These are phyloP conservation scores for Salix koriyanagi DNA, from an alignment of 345 rosid genomes.

Conservation along the genomic window DNA sequence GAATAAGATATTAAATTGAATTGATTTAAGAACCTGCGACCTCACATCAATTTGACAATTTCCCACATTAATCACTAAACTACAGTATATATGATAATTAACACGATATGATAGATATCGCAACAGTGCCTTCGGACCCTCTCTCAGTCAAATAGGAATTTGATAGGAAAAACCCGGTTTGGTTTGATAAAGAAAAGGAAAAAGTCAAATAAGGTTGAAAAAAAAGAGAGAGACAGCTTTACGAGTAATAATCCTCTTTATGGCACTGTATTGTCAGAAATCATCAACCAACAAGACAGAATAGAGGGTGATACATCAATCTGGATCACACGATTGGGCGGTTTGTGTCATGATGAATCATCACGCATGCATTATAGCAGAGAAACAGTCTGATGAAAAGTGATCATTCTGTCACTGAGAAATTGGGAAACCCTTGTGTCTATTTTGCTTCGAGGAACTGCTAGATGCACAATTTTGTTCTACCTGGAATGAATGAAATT, in stretches of 20 bases:
- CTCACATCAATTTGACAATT: too few species aligned
- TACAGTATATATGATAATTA: neutral
- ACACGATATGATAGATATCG: neutral
- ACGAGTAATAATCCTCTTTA: neutral
- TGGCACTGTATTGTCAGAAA: neutral
- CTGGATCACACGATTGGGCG: slow-evolving; percentile 26
- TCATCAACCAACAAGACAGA: neutral
- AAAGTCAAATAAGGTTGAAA: neutral
- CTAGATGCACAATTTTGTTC: too few species aligned
- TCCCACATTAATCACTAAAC: too few species aligned
- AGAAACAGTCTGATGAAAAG: neutral
- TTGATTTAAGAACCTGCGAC: too few species aligned
- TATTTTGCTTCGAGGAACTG: neutral
- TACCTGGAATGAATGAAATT: neutral
- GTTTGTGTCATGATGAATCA: slow-evolving; percentile 2
- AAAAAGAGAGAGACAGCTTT: neutral
- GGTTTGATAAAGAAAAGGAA: too few species aligned
- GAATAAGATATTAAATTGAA: too few species aligned
- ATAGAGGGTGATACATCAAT: slow-evolving; percentile 6
- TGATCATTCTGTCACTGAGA: slow-evolving; percentile 1
- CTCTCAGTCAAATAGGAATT: neutral
- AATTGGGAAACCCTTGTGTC: neutral
- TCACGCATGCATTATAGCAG: slow-evolving; percentile 19
- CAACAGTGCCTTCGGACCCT: neutral
- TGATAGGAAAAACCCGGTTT: too few species aligned